Evolutionary conservation across 2,329 filamentous ascomycete genomes (phyloP).

Genomic region (Cladosporium sp.): DNA sequence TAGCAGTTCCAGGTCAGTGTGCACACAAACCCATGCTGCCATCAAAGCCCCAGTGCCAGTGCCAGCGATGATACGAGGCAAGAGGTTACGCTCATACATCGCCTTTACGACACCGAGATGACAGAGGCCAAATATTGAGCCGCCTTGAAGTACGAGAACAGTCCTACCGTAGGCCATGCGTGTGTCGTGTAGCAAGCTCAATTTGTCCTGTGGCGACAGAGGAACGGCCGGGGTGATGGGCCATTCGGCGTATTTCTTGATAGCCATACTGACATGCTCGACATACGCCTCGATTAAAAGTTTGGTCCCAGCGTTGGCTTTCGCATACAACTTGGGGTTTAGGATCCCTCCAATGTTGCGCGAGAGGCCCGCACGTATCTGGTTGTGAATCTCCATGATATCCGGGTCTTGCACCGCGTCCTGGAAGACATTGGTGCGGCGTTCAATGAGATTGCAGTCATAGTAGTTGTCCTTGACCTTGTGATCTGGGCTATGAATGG

Average conservation of each 20-base stretch:
- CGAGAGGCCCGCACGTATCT: constrained; percentile 70
- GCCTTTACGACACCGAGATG: constrained; percentile 89
- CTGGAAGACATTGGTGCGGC: constrained; percentile 53
- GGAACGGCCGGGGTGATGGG: constrained; percentile 48
- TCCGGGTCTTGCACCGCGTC: constrained; percentile 45
- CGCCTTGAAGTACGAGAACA: constrained; percentile 81
- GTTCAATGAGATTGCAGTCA: constrained; percentile 78
- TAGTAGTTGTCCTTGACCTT: constrained; percentile 51
- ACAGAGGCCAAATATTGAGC: constrained; percentile 85
- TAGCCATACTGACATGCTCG: constrained; percentile 72
- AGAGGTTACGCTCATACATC: constrained; percentile 70
- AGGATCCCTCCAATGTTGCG: constrained; percentile 92
- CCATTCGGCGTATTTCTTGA: constrained; percentile 68
- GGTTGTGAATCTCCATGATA: constrained; percentile 69
- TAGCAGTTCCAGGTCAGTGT: constrained; percentile 79
- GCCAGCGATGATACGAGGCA: constrained; percentile 87
- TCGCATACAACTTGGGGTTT: constrained; percentile 73
- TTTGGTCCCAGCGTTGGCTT: constrained; percentile 84
- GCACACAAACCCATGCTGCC: constrained; percentile 80
- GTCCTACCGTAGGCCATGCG: constrained; percentile 83
- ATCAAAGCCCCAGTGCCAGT: constrained; percentile 88
- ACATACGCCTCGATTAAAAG: constrained; percentile 88
- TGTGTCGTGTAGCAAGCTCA: constrained; percentile 82
- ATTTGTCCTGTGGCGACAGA: constrained; percentile 58
- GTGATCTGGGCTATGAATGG: constrained; percentile 52